These are phyloP conservation scores for Tetradesmus obliquus DNA, from an alignment of 139 green algal genomes.

Conservation along the genomic window DNA sequence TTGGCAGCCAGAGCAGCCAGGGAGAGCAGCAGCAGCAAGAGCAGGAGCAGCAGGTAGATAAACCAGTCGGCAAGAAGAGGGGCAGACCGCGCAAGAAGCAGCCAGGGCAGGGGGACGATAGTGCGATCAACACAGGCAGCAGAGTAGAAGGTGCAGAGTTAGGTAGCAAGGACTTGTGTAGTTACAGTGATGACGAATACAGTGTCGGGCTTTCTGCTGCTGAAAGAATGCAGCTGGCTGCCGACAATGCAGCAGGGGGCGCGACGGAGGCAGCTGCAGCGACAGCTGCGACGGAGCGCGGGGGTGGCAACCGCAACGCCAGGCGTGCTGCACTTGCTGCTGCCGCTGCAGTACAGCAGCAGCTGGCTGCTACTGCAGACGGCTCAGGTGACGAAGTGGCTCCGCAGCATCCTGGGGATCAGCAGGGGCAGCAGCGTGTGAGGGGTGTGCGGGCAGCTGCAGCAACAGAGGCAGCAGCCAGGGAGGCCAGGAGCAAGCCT, in stretches of 20 bases:
- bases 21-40: slow-evolving; percentile 29
- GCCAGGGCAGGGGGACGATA: neutral
- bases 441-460: neutral
- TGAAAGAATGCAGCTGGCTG: slow-evolving; percentile 29
- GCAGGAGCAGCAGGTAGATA: slow-evolving; percentile 14
- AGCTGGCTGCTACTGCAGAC: neutral
- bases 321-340: slow-evolving; percentile 15
- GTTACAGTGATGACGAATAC: neutral
- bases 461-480: neutral
- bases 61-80: neutral
- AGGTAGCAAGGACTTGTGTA: neutral
- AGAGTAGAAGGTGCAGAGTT: neutral
- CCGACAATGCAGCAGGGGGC: neutral
- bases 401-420: neutral
- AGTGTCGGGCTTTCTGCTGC: slow-evolving; percentile 1
- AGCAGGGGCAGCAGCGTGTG: neutral
- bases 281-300: neutral
- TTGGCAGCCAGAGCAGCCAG: slow-evolving; percentile 15
- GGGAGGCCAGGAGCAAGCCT: neutral
- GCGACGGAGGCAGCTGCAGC: neutral
- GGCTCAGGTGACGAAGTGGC: neutral
- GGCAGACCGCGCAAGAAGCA: neutral
- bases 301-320: neutral
- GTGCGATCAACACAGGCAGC: neutral
- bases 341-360: neutral